Base-by-base conservation (phyloP, 2,329 filamentous ascomycete genomes). In the Verticillium tricorpus region DNA sequence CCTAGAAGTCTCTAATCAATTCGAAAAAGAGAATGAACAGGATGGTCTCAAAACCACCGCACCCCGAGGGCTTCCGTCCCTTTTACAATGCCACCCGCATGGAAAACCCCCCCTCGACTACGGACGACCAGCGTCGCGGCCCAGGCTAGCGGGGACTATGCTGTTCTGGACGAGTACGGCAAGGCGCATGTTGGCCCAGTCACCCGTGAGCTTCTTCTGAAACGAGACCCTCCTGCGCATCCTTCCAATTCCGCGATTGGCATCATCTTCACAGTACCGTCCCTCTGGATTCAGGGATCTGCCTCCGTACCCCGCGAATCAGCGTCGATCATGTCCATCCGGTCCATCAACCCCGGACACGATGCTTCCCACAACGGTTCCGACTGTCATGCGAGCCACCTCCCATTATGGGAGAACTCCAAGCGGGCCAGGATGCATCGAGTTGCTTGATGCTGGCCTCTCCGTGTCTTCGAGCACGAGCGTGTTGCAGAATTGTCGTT, bases 321-420 rank as follows among this genome's bases (percentile, higher is more conserved):
- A 58, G 57, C 39, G 57, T 50, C 57, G 57, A 58, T 58, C 57
- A 28, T 39, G 22, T 7, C 22, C 25, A 34, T 58, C 37, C 32
- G 37, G 39, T 19, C 39, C 57, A 58, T 58, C 39, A 58, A 58
- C 45, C 57, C 57, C 57, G 57, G 57, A 58, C 57, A 58, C 57
- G 57, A 15, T 34, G 11, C 57, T 19, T 28, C 57, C 57, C 35
- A 25, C 45, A 50, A 50, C 37, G 57, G 57, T 25, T 19, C 14
- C 15, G 34, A 50, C 57, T 58, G 22, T 58, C 39, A 58, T 58
- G 57, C 57, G 37, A 17, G 15, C 39, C 11, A 39, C 9, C 31
- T 35, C 11, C 55, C 55, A 7, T 37, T 14, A 25, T 22, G 55
- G 31, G 5, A 19, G 55, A 57, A 22, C 31, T 34, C 32, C 32